Conservation (phyloP, 2,329 filamentous ascomycete genomes). For the Venturia pyrina region DNA sequence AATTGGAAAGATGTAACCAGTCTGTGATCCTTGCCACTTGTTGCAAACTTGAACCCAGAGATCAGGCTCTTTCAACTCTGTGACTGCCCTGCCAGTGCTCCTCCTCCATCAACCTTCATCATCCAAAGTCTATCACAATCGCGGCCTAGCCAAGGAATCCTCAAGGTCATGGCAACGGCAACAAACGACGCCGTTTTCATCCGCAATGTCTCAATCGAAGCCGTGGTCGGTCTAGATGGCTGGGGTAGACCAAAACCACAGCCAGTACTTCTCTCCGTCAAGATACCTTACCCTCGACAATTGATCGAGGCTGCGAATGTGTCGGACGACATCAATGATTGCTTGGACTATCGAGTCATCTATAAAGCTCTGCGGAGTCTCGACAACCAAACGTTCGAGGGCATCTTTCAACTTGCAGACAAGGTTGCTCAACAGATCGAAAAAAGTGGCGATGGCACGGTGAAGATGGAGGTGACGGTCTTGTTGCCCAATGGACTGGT, state of each 20-base stretch:
- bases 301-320: neutral
- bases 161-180: neutral
- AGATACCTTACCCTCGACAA: neutral
- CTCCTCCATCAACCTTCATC: too few species aligned
- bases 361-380: constrained; percentile 3
- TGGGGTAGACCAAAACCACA: constrained; percentile 9
- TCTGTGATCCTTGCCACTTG: too few species aligned
- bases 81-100: too few species aligned
- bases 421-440: neutral
- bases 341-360: constrained; percentile 8
- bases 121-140: too few species aligned
- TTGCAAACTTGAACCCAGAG: too few species aligned
- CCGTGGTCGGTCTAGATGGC: neutral
- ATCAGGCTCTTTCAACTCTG: too few species aligned
- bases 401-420: neutral
- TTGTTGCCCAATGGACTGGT: constrained; percentile 3
- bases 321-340: constrained; percentile 3
- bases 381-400: neutral
- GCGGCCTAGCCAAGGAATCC: too few species aligned
- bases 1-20: too few species aligned
- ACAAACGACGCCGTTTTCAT: constrained; percentile 8
- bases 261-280: constrained; percentile 1
- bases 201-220: constrained; percentile 7
- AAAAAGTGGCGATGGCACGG: neutral
- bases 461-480: neutral